Conservation (phyloP, 257 asterid genomes). For the Nicotiana tabacum region DNA sequence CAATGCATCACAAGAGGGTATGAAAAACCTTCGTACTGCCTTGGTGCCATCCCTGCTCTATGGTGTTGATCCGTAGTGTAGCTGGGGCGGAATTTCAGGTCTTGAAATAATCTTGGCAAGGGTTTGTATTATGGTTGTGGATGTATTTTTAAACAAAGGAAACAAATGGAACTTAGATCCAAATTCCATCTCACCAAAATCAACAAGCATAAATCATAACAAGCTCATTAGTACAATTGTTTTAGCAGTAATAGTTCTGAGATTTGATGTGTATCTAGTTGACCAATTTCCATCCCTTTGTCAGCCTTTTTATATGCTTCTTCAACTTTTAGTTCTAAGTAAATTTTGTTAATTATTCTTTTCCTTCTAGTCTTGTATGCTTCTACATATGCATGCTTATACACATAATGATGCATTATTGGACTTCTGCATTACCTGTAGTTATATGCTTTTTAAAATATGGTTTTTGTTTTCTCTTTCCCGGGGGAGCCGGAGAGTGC, state of each 20-base stretch:
- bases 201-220: background rate
- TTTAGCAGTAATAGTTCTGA: background rate
- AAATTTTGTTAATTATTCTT: background rate
- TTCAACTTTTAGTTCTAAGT: background rate
- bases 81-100: background rate
- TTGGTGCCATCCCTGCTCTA: background rate
- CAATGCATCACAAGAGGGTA: background rate
- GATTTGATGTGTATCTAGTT: too few species aligned
- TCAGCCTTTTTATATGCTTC: background rate
- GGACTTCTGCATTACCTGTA: background rate
- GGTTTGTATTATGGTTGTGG: background rate
- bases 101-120: background rate
- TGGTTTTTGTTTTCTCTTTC: background rate
- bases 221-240: background rate
- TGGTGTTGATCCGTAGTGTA: background rate
- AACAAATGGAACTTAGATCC: background rate
- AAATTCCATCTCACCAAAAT: background rate
- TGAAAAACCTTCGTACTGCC: background rate
- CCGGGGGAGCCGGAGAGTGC: background rate
- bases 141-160: background rate
- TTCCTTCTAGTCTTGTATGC: background rate
- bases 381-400: background rate
- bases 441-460: background rate
- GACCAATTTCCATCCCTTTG: background rate
- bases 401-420: background rate